Conservation (phyloP, 176 grass and related monocot species). For the Carex parvula region DNA sequence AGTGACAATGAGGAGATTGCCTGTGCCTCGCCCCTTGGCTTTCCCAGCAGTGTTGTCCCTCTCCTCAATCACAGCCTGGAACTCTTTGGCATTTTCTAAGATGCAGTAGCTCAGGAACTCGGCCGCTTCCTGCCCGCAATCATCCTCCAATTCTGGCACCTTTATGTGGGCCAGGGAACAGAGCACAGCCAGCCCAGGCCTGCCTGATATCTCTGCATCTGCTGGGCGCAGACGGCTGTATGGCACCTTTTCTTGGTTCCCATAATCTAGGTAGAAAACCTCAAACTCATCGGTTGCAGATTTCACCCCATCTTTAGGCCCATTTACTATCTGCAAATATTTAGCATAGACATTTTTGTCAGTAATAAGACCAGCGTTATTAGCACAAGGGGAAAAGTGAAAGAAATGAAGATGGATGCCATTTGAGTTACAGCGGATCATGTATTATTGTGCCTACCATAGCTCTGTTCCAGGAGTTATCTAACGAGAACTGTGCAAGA, state of each 20-base stretch:
- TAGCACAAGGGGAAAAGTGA: not conserved
- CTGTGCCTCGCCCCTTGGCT: conserved; percentile 76
- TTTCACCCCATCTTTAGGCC: conserved; percentile 68
- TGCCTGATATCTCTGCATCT: conserved; percentile 54
- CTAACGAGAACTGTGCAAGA: conserved; percentile 73
- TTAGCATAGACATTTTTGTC: conserved; percentile 6
- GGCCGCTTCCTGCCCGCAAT: conserved; percentile 83
- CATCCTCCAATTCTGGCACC: conserved; percentile 58
- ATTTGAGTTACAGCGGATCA: not conserved
- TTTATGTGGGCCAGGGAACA: conserved; percentile 87
- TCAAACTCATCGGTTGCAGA: conserved; percentile 79
- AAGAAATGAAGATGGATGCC: not conserved
- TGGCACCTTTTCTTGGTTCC: conserved; percentile 86
- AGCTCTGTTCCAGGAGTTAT: conserved; percentile 97
- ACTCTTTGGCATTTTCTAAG: conserved; percentile 70
- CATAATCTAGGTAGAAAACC: conserved; percentile 97
- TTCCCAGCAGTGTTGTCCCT: conserved; percentile 74
- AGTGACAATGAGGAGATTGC: conserved; percentile 63
- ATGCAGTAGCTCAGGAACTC: conserved; percentile 75
- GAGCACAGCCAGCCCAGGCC: conserved; percentile 74
- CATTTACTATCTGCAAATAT: conserved; percentile 75
- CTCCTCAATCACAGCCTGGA: conserved; percentile 86
- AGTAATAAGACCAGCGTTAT: not conserved
- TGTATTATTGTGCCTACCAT: conserved; percentile 52
- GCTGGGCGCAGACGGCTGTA: conserved; percentile 70